These are phyloP conservation scores for Eucalyptus paniculata DNA, from an alignment of 345 rosid species.

Conservation along the genomic window DNA sequence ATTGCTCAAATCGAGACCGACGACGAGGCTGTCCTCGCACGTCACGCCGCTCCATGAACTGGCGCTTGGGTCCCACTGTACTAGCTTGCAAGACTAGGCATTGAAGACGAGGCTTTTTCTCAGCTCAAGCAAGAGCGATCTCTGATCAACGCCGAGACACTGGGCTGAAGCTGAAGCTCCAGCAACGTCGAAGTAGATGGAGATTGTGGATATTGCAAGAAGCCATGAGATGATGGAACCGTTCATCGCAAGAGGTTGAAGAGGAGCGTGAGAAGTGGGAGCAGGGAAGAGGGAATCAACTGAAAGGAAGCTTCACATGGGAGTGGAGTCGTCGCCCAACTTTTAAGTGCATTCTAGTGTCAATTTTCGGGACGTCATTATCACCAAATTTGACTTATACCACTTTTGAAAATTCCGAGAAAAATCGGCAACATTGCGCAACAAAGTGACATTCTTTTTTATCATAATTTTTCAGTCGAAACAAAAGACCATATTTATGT, in stretches of 20 bases:
- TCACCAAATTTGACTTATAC: not conserved
- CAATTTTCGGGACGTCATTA: not conserved
- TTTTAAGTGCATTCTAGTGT: not conserved
- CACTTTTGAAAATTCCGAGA: not conserved
- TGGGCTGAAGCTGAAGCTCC: not conserved
- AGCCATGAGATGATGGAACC: not conserved
- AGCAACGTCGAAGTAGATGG: too few relatives aligned
- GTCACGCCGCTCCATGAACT: slow-evolving; percentile 26
- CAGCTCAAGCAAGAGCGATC: slow-evolving; percentile 9
- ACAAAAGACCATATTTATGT: not conserved
- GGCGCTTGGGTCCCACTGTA: slow-evolving; percentile 2
- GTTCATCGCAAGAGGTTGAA: not conserved
- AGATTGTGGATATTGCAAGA: not conserved
- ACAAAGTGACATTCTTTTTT: not conserved
- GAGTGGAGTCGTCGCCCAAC: not conserved
- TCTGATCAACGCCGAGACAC: slow-evolving; percentile 19
- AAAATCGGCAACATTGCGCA: not conserved
- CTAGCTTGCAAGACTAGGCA: not conserved
- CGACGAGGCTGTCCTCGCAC: slow-evolving; percentile 9
- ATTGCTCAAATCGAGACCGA: slow-evolving; percentile 18
- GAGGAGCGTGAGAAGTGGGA: not conserved
- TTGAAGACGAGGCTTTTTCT: slow-evolving; percentile 2
- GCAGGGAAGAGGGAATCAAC: not conserved
- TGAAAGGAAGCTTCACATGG: too few relatives aligned
- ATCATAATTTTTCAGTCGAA: too few relatives aligned